Evolutionary conservation across 495 filamentous ascomycete species (phyloP).

Genomic region (Pyrenopolyporus hunteri): DNA sequence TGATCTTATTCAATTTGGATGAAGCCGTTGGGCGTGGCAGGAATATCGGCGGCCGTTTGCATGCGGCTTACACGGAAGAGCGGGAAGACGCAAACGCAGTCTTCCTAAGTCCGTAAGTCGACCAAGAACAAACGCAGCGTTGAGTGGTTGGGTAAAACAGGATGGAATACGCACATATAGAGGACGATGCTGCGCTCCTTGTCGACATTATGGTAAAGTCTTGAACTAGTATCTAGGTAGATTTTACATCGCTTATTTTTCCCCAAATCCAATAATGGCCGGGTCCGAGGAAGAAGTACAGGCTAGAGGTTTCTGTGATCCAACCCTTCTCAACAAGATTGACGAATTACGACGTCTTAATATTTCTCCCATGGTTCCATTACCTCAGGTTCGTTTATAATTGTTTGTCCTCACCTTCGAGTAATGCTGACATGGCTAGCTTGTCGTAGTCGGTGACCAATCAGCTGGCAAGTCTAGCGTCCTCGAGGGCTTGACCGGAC

Average conservation of each 20-base stretch:
- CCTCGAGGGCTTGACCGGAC: constrained; percentile 55
- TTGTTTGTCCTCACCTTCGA: neutral
- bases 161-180: too few species aligned
- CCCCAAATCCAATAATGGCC: neutral
- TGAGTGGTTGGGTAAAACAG: too few species aligned
- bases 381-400: constrained; percentile 36
- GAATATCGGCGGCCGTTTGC: too few species aligned
- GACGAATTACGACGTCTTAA: constrained; percentile 42
- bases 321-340: constrained; percentile 39
- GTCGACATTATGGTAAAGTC: too few species aligned
- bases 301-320: constrained; percentile 12
- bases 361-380: constrained; percentile 39
- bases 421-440: constrained; percentile 18
- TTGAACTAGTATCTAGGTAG: neutral
- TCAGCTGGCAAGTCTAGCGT: constrained; percentile 57
- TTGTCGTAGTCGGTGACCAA: constrained; percentile 55
- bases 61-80: too few species aligned
- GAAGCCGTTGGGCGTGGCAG: too few species aligned
- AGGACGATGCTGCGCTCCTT: too few species aligned
- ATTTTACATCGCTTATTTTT: neutral
- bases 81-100: too few species aligned
- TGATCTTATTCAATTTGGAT: too few species aligned
- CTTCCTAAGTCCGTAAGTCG: too few species aligned
- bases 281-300: neutral
- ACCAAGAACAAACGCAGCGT: too few species aligned